Evolutionary conservation across 352 stramenopile genomes (phyloP), one percentile per base, ranked within the genome.

Genomic region (Pythium sp.): DNA sequence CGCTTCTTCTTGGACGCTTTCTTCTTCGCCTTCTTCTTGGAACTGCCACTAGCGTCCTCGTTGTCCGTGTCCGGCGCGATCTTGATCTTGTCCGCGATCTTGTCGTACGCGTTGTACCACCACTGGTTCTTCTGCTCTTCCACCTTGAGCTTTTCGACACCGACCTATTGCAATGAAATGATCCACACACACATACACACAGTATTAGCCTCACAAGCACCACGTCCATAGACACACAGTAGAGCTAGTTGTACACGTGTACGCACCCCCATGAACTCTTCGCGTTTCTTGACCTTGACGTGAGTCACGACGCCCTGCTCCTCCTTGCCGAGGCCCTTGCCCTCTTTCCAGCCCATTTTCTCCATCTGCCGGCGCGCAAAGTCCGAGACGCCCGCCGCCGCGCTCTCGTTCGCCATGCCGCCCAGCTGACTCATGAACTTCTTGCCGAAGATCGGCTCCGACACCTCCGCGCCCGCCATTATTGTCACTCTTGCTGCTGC

Each of bases 291-390:
- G 11, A 98, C 96, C 67, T 91, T 92, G 46, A 99, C 86, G 81
- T 99, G 96, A 26, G 87, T 94, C 38, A 87, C 80, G 15, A 98
- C 91, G 58, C 97, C 97, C 70, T 98, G 83, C 70, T 98, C 87
- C 62, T 95, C 75, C 79, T 99, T 99, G 67, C 97, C 97, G 12
- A 99, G 82, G 0, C 97, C 97, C 67, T 98, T 98, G 68, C 97
- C 97, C 68, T 97, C 87, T 56, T 72, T 93, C 96, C 96, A 99
- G 69, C 97, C 97, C 92, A 99, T 98, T 71, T 98, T 97, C 68
- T 91, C 84, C 91, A 98, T 97, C 77, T 97, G 91, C 54, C 79
- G 82, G 34, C 86, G 78, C 22, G 92, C 90, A 62, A 97, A 97
- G 54, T 71, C 78, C 67, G 87, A 95, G 63, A 94, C 80, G 14